These are phyloP conservation scores for Verbena officinalis DNA, from an alignment of 257 asterid species.

Conservation along the genomic window DNA sequence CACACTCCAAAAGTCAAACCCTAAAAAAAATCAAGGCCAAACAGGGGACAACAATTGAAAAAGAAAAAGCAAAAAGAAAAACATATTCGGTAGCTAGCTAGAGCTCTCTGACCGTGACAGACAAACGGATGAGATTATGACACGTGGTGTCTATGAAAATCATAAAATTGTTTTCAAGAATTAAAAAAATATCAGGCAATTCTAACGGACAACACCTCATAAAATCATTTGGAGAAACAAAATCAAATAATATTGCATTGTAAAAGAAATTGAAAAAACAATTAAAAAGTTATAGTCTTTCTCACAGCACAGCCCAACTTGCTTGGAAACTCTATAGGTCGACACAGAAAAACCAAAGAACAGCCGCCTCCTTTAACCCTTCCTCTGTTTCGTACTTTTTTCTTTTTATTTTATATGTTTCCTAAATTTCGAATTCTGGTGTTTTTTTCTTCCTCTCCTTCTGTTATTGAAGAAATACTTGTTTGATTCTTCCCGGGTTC, in stretches of 20 bases:
- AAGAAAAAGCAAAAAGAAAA: neutral
- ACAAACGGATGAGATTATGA: constrained; percentile 25
- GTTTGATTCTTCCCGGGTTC: constrained; percentile 42
- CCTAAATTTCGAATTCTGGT: constrained; percentile 10
- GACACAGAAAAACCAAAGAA: constrained; percentile 33
- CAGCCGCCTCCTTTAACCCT: constrained; percentile 69
- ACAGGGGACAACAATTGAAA: neutral
- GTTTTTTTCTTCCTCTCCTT: constrained; percentile 11
- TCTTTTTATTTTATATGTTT: constrained; percentile 13
- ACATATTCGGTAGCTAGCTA: neutral
- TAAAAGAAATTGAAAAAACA: neutral
- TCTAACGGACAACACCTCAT: neutral
- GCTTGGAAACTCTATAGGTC: constrained; percentile 63
- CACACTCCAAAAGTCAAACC: constrained; percentile 29
- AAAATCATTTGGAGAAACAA: constrained; percentile 1
- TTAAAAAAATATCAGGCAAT: constrained; percentile 24
- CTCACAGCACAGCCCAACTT: constrained; percentile 38
- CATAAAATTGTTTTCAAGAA: constrained; percentile 23
- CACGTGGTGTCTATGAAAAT: constrained; percentile 47
- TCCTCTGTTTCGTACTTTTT: constrained; percentile 32
- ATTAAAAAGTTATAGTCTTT: constrained; percentile 21
- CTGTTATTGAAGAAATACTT: constrained; percentile 6
- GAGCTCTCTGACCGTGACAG: constrained; percentile 18
- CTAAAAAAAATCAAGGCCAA: constrained; percentile 14
- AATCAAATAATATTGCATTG: too few species aligned